phyloP scores from a whole-genome alignment of 805 yeast genomes.

The Candida golubevii region DNA sequence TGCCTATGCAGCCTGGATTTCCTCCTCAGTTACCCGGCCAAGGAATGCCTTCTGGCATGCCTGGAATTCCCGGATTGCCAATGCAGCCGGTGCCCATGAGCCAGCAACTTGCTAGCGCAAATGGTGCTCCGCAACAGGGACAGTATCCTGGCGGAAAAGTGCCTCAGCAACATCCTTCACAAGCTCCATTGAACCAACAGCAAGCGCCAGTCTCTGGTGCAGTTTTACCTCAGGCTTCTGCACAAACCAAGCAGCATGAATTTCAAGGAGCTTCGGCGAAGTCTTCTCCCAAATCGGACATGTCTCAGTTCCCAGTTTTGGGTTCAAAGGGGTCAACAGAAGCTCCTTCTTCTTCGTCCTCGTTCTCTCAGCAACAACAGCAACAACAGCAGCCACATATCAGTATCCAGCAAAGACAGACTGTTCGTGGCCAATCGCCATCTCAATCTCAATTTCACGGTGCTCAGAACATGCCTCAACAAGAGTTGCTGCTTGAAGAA shows the following conservation, averaged over 20 bases:
- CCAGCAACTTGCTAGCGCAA: background rate
- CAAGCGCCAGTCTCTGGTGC: background rate
- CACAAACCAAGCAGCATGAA: background rate
- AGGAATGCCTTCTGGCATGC: conserved; percentile 10
- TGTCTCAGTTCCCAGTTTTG: conserved; percentile 53
- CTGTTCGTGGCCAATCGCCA: background rate
- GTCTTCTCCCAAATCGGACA: conserved; percentile 18
- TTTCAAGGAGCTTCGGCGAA: background rate
- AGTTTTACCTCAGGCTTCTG: background rate
- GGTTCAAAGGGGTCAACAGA: conserved; percentile 37
- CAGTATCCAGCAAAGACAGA: background rate
- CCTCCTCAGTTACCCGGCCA: conserved; percentile 9
- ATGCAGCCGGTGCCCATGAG: conserved; percentile 3
- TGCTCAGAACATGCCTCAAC: background rate
- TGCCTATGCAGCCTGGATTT: conserved; percentile 15
- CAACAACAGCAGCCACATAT: background rate
- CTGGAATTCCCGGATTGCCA: conserved; percentile 22
- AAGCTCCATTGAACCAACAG: background rate
- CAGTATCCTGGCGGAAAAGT: background rate
- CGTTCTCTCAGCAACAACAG: conserved; percentile 7
- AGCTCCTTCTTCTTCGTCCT: background rate
- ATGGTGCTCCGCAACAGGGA: background rate
- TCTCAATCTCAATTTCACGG: background rate
- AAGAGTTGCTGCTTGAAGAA: conserved; percentile 55
- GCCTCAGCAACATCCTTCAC: background rate